Percentiles rank a stretch among this genome's conserved stretches.
Conservation (phyloP, 1,139 yeast species). For the Saccharomyces hybrid region DNA sequence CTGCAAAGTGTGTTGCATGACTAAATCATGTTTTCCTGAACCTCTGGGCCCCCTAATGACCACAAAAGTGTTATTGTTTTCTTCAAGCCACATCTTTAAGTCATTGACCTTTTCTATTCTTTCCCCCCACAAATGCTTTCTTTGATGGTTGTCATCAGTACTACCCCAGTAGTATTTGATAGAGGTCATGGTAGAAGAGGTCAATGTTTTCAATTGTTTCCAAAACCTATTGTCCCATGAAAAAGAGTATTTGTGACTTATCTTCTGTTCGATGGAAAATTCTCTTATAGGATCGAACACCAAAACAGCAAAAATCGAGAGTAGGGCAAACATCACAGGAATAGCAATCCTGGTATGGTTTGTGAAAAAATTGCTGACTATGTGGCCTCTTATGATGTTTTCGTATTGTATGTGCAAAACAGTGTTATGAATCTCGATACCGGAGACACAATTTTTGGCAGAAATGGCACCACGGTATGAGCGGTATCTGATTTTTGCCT, state of each 20-base stretch:
- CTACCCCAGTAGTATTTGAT: conserved; percentile 36
- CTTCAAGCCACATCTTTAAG: conserved; percentile 66
- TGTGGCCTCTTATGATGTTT: conserved; percentile 45
- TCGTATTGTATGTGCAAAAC: conserved; percentile 67
- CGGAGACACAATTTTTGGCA: conserved; percentile 89
- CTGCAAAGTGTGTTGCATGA: conserved; percentile 58
- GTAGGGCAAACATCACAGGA: conserved; percentile 45
- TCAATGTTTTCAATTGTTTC: conserved; percentile 31
- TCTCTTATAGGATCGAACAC: conserved; percentile 90
- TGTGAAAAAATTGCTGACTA: conserved; percentile 48
- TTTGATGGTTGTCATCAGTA: conserved; percentile 32
- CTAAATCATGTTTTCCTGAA: conserved; percentile 79
- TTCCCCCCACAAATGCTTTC: conserved; percentile 59
- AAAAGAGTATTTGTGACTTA: conserved; percentile 46
- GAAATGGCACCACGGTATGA: conserved; percentile 62
- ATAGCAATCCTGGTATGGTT: conserved; percentile 77
- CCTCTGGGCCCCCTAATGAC: conserved; percentile 91
- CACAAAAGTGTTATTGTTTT: conserved; percentile 74
- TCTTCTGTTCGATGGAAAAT: conserved; percentile 66
- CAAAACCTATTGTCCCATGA: conserved; percentile 32
- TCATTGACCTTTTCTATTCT: conserved; percentile 60
- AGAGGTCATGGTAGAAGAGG: conserved; percentile 35
- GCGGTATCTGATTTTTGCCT: conserved; percentile 43
- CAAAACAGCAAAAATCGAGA: conserved; percentile 74
- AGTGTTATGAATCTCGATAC: conserved; percentile 54